A percentile compares a stretch with the other conserved stretches of the same genome.
Conservation (phyloP, 108 stramenopile species). For the Nitzschia sp. region DNA sequence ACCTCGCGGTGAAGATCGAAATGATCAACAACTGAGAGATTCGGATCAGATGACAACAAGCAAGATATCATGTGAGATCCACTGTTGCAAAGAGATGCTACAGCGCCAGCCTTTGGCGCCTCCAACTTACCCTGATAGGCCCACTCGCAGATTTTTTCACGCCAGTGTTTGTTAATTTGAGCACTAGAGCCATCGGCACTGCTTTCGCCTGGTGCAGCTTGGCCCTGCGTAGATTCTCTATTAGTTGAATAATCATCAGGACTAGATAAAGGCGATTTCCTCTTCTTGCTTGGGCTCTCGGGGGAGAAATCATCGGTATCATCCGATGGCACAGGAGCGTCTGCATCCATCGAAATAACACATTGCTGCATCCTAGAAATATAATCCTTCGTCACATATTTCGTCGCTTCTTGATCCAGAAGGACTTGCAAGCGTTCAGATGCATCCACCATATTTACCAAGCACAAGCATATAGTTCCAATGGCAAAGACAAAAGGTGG, state of each 20-base stretch:
- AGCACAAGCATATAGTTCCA: neutral
- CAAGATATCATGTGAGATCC: neutral
- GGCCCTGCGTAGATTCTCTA: neutral
- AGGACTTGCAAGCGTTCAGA: conserved; percentile 41
- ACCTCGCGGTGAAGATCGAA: conserved; percentile 55
- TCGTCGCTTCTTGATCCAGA: conserved; percentile 24
- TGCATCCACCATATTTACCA: conserved; percentile 28
- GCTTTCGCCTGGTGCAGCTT: neutral
- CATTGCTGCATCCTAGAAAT: conserved; percentile 24
- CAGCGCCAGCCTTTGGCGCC: neutral
- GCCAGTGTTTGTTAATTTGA: conserved; percentile 47
- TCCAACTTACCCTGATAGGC: conserved; percentile 40
- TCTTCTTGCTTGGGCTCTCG: neutral
- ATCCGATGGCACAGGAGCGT: neutral
- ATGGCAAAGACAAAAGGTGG: neutral
- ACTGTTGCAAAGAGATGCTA: neutral
- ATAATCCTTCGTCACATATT: conserved; percentile 36
- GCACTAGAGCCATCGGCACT: conserved; percentile 1
- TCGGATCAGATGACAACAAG: neutral
- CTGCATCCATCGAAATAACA: neutral
- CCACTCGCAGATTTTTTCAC: conserved; percentile 56
- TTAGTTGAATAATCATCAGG: neutral
- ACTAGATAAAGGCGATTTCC: conserved; percentile 3
- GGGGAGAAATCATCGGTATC: neutral
- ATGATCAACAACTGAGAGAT: conserved; percentile 51